Evolutionary conservation across 2,329 filamentous ascomycete genomes (phyloP), one percentile per base, ranked within the genome.

Genomic region (Didymella pinodella): DNA sequence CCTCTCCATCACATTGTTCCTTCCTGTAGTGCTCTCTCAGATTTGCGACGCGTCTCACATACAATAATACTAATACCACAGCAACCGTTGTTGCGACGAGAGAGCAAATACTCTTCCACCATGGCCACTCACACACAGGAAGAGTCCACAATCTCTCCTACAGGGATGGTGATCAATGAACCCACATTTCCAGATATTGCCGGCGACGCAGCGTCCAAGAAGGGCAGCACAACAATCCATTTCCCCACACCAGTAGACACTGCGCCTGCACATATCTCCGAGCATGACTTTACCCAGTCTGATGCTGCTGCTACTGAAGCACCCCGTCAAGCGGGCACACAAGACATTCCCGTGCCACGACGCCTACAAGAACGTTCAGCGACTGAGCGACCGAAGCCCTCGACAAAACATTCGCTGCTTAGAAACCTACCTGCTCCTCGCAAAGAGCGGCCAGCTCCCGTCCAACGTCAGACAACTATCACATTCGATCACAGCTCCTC

Each of bases 331-430:
- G 29, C 41, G 14, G n/a, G 45, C 8, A 20, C 26, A 22, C 56
- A 50, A 29, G 28, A 48, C 32, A 36, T 58, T 31, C 32, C 61
- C 2, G 22, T 61, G 4, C 45, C 65, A 10, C 68, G 69, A 25
- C 73, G 68, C 7, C 60, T 55, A n/a, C 60, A 71, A 48, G 64
- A 65, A 38, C 65, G 72, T 57, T 72, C 63, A 25, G 68, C 65
- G 12, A 75, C 75, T 0, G 75, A 77, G 48, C 65, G 67, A 20
- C 73, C 74, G 12, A 69, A 66, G 34, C 64, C 70, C 4, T 66
- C 61, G 5, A 60, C 62, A 2, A 68, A 65, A 48, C 56, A 63
- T 18, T 70, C 68, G 1, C 53, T 71, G 6, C 58, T 75, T 3
- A 66, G 62, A 16, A 65, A 62, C 34, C 64, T 66, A 28, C 55